A percentile compares a stretch with the other conserved stretches of the same genome.
Evolutionary conservation across 495 filamentous ascomycete genomes (phyloP).

Genomic region (Neurospora intermedia): DNA sequence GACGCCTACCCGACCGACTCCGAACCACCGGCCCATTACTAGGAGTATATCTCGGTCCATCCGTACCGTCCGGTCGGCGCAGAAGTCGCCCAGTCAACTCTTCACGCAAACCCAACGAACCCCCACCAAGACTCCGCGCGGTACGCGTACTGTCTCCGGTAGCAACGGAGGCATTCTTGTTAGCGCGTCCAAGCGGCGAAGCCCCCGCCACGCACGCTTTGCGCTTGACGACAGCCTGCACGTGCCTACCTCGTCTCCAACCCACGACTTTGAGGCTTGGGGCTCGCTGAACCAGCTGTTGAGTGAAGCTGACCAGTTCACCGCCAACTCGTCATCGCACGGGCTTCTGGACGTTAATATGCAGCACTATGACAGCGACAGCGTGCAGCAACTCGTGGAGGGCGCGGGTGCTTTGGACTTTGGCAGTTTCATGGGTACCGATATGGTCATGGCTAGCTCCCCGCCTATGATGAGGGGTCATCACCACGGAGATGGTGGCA

Average conservation of each 20-base stretch:
- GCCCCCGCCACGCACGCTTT: conserved; percentile 25
- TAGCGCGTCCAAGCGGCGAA: conserved; percentile 27
- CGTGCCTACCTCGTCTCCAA: conserved; percentile 35
- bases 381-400: conserved; percentile 14
- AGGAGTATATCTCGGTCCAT: conserved; percentile 44
- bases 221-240: conserved; percentile 13
- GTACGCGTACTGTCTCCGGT: conserved; percentile 10
- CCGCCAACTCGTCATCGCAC: conserved; percentile 26
- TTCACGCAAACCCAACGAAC: conserved; percentile 27
- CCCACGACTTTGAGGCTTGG: conserved; percentile 10
- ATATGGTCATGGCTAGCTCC: conserved; percentile 42
- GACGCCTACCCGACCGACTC: conserved; percentile 46
- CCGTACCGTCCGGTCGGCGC: conserved; percentile 27
- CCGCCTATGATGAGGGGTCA: conserved; percentile 30
- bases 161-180: conserved; percentile 7
- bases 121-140: conserved; percentile 31
- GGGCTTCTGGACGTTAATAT: conserved; percentile 22
- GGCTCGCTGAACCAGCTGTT: conserved; percentile 49
- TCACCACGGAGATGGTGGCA: conserved; percentile 1
- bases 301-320: conserved; percentile 41
- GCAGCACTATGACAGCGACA: conserved; percentile 30
- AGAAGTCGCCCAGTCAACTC: conserved; percentile 25
- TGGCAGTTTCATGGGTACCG: conserved; percentile 36
- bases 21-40: conserved; percentile 46
- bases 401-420: conserved; percentile 27